A percentile compares a stretch with the other conserved stretches of the same genome.
Evolutionary conservation across 139 green algal species (phyloP).

Genomic region (Volvox reticuliferus): DNA sequence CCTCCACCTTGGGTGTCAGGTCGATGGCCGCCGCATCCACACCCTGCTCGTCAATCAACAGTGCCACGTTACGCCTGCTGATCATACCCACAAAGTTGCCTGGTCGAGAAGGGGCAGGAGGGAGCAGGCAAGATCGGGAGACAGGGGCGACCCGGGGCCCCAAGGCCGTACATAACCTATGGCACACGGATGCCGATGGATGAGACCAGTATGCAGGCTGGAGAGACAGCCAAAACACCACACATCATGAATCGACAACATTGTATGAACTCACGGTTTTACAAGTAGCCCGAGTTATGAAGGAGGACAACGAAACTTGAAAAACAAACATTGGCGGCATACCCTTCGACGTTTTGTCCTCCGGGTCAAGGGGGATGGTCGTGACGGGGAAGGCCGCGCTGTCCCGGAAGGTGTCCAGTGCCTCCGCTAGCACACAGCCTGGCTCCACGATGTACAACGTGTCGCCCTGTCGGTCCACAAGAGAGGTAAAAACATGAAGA

Average conservation of each 20-base stretch:
- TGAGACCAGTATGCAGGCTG: no score
- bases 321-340: neutral
- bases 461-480: neutral
- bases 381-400: conserved; percentile 59
- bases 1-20: conserved; percentile 56
- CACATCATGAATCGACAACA: no score
- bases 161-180: no score
- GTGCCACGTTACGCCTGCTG: conserved; percentile 40
- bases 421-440: conserved; percentile 41
- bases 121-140: no score
- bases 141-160: no score
- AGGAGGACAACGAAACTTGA: no score
- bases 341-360: conserved; percentile 5
- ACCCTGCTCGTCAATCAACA: conserved; percentile 48
- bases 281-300: no score
- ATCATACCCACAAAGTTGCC: conserved; percentile 70
- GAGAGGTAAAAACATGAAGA: no score
- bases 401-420: conserved; percentile 59
- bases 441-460: conserved; percentile 55
- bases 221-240: no score
- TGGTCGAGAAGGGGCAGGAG: neutral
- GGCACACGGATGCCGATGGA: no score
- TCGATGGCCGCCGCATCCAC: conserved; percentile 43
- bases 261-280: no score
- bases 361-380: neutral